phyloP scores from a whole-genome alignment of 352 stramenopile species.

The Globisporangium canariense region DNA sequence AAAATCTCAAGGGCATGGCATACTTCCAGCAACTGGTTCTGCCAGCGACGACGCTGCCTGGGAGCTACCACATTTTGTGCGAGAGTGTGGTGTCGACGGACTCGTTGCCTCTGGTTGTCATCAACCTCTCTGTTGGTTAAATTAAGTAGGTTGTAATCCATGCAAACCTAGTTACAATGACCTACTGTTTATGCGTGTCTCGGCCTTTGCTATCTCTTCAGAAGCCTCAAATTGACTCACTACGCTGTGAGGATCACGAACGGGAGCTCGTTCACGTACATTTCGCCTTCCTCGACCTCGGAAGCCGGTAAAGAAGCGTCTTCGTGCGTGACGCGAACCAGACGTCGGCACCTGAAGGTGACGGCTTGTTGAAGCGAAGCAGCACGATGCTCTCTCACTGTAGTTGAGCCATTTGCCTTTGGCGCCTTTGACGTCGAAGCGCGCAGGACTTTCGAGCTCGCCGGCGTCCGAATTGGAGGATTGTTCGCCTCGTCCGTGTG shows the following conservation, averaged over 20 bases:
- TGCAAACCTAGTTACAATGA: not conserved
- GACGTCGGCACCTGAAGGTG: slow-evolving; percentile 43
- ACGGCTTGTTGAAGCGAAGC: slow-evolving; percentile 31
- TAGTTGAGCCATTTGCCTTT: slow-evolving; percentile 13
- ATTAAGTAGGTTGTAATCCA: not conserved
- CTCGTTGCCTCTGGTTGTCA: slow-evolving; percentile 12
- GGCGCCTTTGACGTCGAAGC: not conserved
- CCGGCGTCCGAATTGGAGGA: not conserved
- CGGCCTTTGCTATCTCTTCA: slow-evolving; percentile 13
- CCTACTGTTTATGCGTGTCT: not conserved
- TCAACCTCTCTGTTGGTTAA: slow-evolving; percentile 20
- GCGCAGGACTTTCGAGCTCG: not conserved
- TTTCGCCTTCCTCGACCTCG: slow-evolving; percentile 30
- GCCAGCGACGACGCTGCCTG: slow-evolving; percentile 25
- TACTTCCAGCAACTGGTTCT: slow-evolving; percentile 29
- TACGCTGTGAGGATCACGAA: slow-evolving; percentile 31
- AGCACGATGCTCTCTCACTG: not conserved
- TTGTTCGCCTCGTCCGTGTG: not conserved
- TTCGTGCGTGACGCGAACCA: slow-evolving; percentile 24
- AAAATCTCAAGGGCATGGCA: slow-evolving; percentile 23
- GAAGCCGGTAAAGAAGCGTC: slow-evolving; percentile 9
- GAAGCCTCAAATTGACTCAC: slow-evolving; percentile 10
- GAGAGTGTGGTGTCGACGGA: slow-evolving; percentile 33
- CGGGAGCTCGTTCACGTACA: slow-evolving; percentile 39
- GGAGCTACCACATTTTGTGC: slow-evolving; percentile 41